These are phyloP conservation scores for Aspergillus homomorphus DNA, from an alignment of 495 filamentous ascomycete species.

Conservation along the genomic window DNA sequence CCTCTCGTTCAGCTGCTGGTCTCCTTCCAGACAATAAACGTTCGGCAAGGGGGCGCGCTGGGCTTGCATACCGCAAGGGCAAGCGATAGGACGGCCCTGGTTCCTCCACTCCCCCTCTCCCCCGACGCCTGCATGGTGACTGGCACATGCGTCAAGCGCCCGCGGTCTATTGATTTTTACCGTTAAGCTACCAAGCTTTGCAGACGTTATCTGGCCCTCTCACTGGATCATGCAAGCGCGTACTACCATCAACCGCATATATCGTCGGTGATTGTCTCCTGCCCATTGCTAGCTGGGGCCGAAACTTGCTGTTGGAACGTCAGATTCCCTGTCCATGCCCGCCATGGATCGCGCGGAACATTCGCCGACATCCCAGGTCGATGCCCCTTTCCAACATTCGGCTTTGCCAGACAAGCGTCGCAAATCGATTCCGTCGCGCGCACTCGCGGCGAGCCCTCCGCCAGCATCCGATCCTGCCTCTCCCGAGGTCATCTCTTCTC, in stretches of 20 bases:
- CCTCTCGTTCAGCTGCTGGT: conserved; percentile 19
- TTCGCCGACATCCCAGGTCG: conserved; percentile 22
- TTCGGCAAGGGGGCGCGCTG: conserved; percentile 17
- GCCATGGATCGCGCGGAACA: conserved; percentile 37
- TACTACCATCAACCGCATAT: conserved; percentile 23
- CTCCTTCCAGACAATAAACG: conserved; percentile 11
- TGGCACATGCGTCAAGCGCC: conserved; percentile 19
- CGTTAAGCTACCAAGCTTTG: conserved; percentile 19
- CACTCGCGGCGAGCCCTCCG: conserved; percentile 25
- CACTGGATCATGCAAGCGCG: conserved; percentile 28
- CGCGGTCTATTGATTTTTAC: conserved; percentile 22
- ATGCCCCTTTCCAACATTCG: conserved; percentile 34
- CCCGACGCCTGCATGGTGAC: conserved; percentile 8
- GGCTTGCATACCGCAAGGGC: conserved; percentile 17
- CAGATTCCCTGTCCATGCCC: conserved; percentile 24
- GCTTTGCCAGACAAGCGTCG: conserved; percentile 33
- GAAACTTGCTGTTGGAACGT: conserved; percentile 10
- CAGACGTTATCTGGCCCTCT: conserved; percentile 14
- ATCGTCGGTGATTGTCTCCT: conserved; percentile 21
- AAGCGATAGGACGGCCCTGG: conserved; percentile 3
- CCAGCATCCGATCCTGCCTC: conserved; percentile 57
- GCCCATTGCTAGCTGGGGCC: conserved; percentile 7
- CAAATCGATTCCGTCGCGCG: conserved; percentile 39
- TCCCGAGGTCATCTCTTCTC: conserved; percentile 87
- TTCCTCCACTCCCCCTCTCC: background rate